Evolutionary conservation across 495 filamentous ascomycete species (phyloP).

Genomic region (Entonaema liquescens): DNA sequence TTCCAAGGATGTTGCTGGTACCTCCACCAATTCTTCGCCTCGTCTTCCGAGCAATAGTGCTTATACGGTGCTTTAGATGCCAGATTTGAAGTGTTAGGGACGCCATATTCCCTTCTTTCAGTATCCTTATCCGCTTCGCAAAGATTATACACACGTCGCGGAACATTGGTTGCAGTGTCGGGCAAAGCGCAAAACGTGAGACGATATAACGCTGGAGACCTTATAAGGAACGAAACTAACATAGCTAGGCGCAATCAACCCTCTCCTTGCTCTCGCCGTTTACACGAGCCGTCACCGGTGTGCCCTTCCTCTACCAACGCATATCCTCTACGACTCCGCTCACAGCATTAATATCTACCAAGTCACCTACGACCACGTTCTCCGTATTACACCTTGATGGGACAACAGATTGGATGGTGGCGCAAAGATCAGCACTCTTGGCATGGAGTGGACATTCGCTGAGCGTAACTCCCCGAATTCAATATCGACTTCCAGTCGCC

Average conservation of each 20-base stretch:
- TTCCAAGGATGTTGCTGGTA: slow-evolving; percentile 52
- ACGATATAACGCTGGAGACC: neutral
- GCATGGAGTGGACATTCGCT: slow-evolving; percentile 97
- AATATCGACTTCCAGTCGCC: slow-evolving; percentile 76
- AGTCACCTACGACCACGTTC: slow-evolving; percentile 83
- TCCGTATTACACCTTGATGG: slow-evolving; percentile 89
- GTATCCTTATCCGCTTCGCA: slow-evolving; percentile 92
- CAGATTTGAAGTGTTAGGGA: slow-evolving; percentile 88
- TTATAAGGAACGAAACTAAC: slow-evolving; percentile 8
- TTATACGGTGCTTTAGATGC: slow-evolving; percentile 70
- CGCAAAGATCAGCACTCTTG: slow-evolving; percentile 82
- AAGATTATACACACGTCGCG: slow-evolving; percentile 87
- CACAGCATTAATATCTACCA: slow-evolving; percentile 85
- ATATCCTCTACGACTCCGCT: slow-evolving; percentile 86
- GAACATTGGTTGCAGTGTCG: slow-evolving; percentile 87
- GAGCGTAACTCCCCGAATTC: slow-evolving; percentile 74
- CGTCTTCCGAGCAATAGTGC: neutral
- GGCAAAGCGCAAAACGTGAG: slow-evolving; percentile 90
- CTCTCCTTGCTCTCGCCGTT: slow-evolving; percentile 88
- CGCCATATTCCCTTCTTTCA: slow-evolving; percentile 90
- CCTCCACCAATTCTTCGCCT: slow-evolving; percentile 27
- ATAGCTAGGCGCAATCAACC: slow-evolving; percentile 76
- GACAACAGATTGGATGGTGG: slow-evolving; percentile 93
- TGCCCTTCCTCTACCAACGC: slow-evolving; percentile 95
- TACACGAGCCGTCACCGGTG: slow-evolving; percentile 74